Evolutionary conservation across 2,329 filamentous ascomycete genomes (phyloP), one percentile per base, ranked within the genome.

Genomic region (Aureobasidium lini): DNA sequence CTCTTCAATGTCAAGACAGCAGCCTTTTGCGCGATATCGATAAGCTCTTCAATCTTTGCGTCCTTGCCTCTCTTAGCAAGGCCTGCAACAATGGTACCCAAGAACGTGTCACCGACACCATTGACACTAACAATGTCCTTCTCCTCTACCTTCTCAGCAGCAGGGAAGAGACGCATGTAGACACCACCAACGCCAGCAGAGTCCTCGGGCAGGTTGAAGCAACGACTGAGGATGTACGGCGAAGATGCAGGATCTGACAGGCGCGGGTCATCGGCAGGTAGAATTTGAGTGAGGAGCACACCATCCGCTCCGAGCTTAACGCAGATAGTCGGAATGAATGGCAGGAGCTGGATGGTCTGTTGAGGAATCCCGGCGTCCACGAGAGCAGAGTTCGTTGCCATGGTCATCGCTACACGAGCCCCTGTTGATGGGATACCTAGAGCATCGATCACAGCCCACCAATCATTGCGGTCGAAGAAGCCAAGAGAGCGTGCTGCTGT

Each of bases 81-180:
- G 0, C 89, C 90, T 1, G 90, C 87, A n/a, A 96, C 77, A 59
- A 96, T 66, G 13, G 91, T 87, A 0, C 93, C 94, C 8, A 95
- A 78, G 71, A 97, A 92, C 0, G 94, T 96, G 73, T 99, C 94
- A 0, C 94, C 94, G 2, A 90, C 91, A 0, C 93, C 94, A 70
- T 97, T 97, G 9, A 97, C 93, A 48, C 90, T 96, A 1, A 93
- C 84, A 1, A 95, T 79, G 29, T 94, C 84, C 18, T 81, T 74
- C 0, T 76, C 72, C 2, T 66, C 61, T 6, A 96, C 79, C 15
- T 77, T 74, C 69, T 88, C 84, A 0, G 82, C 82, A 0, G 88
- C 78, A 0, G 88, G 84, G 70, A 90, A 76, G 0, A 86, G 70
- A 6, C 84, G 75, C 86, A 96, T 91, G 68, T 96, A 96, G 2